Conservation (phyloP, 2,329 filamentous ascomycete species). For the Pseudonectria buxi region DNA sequence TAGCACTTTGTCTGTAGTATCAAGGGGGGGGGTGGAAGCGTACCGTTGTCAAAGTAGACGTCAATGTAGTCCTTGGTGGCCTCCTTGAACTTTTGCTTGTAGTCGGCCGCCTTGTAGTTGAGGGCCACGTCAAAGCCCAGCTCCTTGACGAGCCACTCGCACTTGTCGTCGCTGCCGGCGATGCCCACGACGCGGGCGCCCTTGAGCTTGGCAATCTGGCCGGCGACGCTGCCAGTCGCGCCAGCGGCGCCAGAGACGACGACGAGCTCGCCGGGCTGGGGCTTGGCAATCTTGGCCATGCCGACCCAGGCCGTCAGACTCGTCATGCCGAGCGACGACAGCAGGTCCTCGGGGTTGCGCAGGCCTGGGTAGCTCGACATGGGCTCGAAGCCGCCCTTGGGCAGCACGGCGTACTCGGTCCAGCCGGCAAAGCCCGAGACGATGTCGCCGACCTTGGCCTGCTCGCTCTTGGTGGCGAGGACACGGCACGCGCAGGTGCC, state of each 20-base stretch:
- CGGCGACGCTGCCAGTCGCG: constrained; percentile 68
- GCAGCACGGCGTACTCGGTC: constrained; percentile 57
- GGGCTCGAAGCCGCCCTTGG: constrained; percentile 42
- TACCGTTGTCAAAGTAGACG: constrained; percentile 64
- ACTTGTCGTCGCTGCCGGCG: constrained; percentile 62
- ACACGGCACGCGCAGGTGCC: constrained; percentile 55
- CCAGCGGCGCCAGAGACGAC: constrained; percentile 74
- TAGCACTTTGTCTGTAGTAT: constrained; percentile 9
- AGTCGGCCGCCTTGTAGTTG: constrained; percentile 62
- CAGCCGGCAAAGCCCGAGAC: constrained; percentile 54
- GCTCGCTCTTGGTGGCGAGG: constrained; percentile 49
- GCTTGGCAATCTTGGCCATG: constrained; percentile 59
- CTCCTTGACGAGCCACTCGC: constrained; percentile 55
- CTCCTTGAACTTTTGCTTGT: constrained; percentile 51
- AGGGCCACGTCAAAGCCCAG: constrained; percentile 61
- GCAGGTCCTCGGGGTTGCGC: constrained; percentile 47
- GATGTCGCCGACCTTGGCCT: constrained; percentile 50
- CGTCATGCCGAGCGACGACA: constrained; percentile 58
- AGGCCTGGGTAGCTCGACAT: constrained; percentile 34
- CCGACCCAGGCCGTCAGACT: constrained; percentile 73
- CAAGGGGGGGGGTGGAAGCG: constrained; percentile 1
- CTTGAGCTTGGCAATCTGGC: constrained; percentile 71
- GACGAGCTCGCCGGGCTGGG: constrained; percentile 64
- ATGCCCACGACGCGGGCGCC: constrained; percentile 57
- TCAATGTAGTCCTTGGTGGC: constrained; percentile 55